Evolutionary conservation across 805 yeast genomes (phyloP).

Genomic region (Wickerhamomyces mucosus): DNA sequence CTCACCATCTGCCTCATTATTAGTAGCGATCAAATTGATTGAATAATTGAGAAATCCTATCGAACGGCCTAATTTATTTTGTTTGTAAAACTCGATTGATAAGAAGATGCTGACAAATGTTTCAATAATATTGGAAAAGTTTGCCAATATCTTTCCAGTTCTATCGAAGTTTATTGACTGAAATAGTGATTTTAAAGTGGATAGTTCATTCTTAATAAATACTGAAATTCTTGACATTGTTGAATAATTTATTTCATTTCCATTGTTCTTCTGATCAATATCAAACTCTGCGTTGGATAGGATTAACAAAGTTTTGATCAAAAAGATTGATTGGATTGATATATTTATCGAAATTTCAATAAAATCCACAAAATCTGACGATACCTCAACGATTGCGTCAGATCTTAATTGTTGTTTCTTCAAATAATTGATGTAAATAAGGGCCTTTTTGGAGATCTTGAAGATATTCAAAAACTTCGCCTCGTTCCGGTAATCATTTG

Average conservation of each 20-base stretch:
- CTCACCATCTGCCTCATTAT: slow-evolving; percentile 3
- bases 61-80: slow-evolving; percentile 34
- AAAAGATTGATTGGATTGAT: slow-evolving; percentile 22
- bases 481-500: background rate
- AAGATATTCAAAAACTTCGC: slow-evolving; percentile 10
- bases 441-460: slow-evolving; percentile 13
- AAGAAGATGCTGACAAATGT: slow-evolving; percentile 37
- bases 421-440: slow-evolving; percentile 10
- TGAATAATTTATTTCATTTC: slow-evolving; percentile 22
- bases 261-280: slow-evolving; percentile 12
- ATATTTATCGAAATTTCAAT: slow-evolving; percentile 8
- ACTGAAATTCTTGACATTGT: slow-evolving; percentile 37
- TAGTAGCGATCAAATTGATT: slow-evolving; percentile 24
- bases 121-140: slow-evolving; percentile 25
- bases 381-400: slow-evolving; percentile 6
- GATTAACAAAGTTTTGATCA: slow-evolving; percentile 21
- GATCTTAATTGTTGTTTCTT: background rate
- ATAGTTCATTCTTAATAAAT: slow-evolving; percentile 26
- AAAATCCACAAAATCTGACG: slow-evolving; percentile 4
- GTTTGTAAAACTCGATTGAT: slow-evolving; percentile 35
- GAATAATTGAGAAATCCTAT: slow-evolving; percentile 33
- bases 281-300: slow-evolving; percentile 14
- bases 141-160: slow-evolving; percentile 3
- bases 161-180: slow-evolving; percentile 1
- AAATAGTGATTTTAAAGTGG: slow-evolving; percentile 12